Base-by-base conservation (phyloP, 2,329 filamentous ascomycete species). In the Pseudohalonectria lignicola region DNA sequence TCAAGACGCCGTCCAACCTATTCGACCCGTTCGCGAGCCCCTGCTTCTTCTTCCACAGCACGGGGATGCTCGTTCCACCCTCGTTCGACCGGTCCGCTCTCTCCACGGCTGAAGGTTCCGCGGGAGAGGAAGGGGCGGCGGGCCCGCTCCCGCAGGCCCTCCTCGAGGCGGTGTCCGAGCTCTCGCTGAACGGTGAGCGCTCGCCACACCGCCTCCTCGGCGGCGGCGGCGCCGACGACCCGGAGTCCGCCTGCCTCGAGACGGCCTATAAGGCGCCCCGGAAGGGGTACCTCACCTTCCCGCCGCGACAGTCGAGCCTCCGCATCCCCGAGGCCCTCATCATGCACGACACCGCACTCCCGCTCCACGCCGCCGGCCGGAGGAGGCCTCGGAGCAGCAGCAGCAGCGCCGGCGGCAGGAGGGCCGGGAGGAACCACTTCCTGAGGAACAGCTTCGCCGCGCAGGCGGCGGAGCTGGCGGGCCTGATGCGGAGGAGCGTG, bases 1-100 rank as follows among this genome's bases (percentile, higher is more conserved):
- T 80, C 48, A 44, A 46, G 9, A 47, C 45, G 0, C 72, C 75
- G 0, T 50, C 50, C 1, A 54, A 69, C 41, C 52, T 76, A 21
- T 78, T 80, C 43, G 76, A 81, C 45, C 54, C 69, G 1, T 80
- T 79, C 50, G 72, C 66, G 5, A 77, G 72, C 41, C 64, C 76
- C 1, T 61, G 62, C 37, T 59, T 79, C 1, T 70, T 79, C 48
- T 79, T 80, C 47, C 70, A 71, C 36, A 69, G 63, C 0, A 54
- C 74, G 0, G 69, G 67, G 0, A 41, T 74, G 5, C 45, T 57
- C 1, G 55, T 67, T 0, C 70, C 71, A 1, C 54, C 54, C 2
- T 59, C 60, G 2, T 74, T 76, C 44, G 31, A 40, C 34, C 25
- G 15, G 26, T 5, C 33, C 9, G 16, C 37, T 6, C 2, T 34